A percentile compares a stretch with the other conserved stretches of the same genome.
Evolutionary conservation across 495 filamentous ascomycete genomes (phyloP).

Genomic region (Echria macrotheca): DNA sequence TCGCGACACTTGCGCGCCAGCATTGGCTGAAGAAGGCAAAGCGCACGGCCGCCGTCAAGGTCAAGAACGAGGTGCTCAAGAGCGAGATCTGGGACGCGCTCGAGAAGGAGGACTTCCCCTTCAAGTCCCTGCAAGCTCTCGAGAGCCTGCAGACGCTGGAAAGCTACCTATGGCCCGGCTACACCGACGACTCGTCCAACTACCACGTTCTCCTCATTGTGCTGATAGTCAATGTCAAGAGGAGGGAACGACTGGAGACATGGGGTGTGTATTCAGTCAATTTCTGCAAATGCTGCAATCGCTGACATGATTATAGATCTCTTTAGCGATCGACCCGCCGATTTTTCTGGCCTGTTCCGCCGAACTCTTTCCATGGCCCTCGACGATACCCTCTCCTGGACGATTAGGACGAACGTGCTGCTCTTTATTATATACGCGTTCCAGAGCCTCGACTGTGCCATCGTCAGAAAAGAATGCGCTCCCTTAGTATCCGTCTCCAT

Average conservation of each 20-base stretch:
- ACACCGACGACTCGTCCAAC: conserved; percentile 81
- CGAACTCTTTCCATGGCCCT: conserved; percentile 86
- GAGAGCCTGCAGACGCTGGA: conserved; percentile 91
- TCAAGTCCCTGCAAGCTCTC: conserved; percentile 69
- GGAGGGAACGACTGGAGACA: conserved; percentile 76
- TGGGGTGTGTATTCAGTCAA: conserved; percentile 55
- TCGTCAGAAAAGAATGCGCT: conserved; percentile 93
- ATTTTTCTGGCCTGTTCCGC: conserved; percentile 88
- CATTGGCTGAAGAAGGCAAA: conserved; percentile 72
- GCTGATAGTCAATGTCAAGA: conserved; percentile 80
- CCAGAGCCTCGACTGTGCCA: conserved; percentile 82
- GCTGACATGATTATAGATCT: conserved; percentile 43
- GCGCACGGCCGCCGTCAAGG: conserved; percentile 53
- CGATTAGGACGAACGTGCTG: conserved; percentile 71
- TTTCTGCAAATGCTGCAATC: neutral
- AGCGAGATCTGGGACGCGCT: conserved; percentile 85
- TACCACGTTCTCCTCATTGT: conserved; percentile 82
- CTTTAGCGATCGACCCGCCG: conserved; percentile 68
- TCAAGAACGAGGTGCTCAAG: conserved; percentile 81
- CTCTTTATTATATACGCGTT: conserved; percentile 87
- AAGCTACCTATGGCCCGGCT: conserved; percentile 92
- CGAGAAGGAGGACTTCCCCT: conserved; percentile 73
- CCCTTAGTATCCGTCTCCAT: conserved; percentile 90
- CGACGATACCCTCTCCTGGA: conserved; percentile 64
- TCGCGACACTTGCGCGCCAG: conserved; percentile 74